Conservation (phyloP, 2,329 filamentous ascomycete genomes). For the Aspergillus felis region DNA sequence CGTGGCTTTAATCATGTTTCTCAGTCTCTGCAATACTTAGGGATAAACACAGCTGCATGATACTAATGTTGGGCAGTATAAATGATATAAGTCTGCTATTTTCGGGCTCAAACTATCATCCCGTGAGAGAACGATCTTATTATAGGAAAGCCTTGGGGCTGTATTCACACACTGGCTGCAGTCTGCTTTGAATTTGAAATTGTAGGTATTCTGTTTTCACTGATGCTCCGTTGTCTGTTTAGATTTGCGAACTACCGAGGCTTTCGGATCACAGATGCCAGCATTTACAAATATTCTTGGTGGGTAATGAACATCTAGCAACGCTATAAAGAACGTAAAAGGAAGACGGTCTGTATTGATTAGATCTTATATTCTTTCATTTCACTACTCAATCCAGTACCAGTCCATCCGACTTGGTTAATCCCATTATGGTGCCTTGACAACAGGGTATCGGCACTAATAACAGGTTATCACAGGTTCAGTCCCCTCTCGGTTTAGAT, state of each 20-base stretch:
- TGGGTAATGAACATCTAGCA: background rate
- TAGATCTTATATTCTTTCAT: background rate
- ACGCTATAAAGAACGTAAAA: background rate
- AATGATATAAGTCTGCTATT: background rate
- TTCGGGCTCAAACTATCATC: background rate
- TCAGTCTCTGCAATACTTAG: background rate
- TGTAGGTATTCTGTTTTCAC: background rate
- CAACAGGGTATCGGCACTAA: too few relatives aligned
- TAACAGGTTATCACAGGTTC: too few relatives aligned
- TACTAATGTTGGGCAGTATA: background rate
- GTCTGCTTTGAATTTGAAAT: background rate
- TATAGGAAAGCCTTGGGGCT: background rate
- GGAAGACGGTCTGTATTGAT: background rate
- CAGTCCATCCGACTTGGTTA: background rate
- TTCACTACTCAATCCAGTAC: background rate
- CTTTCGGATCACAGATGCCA: background rate
- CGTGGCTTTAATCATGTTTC: background rate
- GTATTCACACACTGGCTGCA: background rate
- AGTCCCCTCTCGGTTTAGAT: constrained; percentile 10
- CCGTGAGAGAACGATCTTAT: background rate
- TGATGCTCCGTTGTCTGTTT: background rate
- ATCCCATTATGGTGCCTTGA: background rate
- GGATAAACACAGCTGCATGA: background rate
- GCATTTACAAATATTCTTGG: background rate
- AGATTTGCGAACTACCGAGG: background rate